These are phyloP conservation scores for Fomitopsis serialis DNA, from an alignment of 768 basidiomycete species.

Conservation along the genomic window DNA sequence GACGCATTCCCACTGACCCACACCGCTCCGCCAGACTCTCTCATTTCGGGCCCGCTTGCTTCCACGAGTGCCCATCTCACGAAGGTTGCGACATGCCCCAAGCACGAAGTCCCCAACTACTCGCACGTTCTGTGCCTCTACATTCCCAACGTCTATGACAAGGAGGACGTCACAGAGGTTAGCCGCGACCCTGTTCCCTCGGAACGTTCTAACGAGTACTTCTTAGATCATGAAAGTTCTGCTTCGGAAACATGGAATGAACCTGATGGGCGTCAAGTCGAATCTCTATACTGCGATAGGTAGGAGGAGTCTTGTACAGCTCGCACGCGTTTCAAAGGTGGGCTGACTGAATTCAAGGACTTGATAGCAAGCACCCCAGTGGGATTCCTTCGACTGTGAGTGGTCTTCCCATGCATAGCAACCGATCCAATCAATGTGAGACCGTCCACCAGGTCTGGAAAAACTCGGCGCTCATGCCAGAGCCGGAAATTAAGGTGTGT, in stretches of 20 bases:
- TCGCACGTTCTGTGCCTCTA: conserved; percentile 72
- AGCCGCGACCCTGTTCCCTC: conserved; percentile 4
- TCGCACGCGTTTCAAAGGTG: not conserved
- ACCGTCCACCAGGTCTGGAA: conserved; percentile 54
- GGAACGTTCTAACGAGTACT: conserved; percentile 1
- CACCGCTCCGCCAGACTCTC: conserved; percentile 39
- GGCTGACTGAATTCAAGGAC: conserved; percentile 30
- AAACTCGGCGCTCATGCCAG: conserved; percentile 50
- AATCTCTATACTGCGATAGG: conserved; percentile 63
- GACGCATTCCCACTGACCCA: not conserved
- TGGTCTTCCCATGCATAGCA: not conserved
- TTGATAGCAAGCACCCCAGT: conserved; percentile 75
- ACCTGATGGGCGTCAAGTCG: conserved; percentile 65
- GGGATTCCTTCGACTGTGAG: conserved; percentile 66
- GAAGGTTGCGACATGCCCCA: conserved; percentile 64
- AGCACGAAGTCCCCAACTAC: conserved; percentile 38
- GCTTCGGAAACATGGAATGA: conserved; percentile 58
- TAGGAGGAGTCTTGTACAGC: conserved; percentile 19
- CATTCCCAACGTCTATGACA: conserved; percentile 67
- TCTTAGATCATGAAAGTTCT: conserved; percentile 64
- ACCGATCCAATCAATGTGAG: not conserved
- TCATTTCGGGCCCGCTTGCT: conserved; percentile 58
- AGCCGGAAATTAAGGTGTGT: conserved; percentile 56
- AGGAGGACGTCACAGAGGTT: conserved; percentile 51
- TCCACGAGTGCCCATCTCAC: conserved; percentile 48